These are phyloP conservation scores for Fusarium multiceps DNA, from an alignment of 2,329 filamentous ascomycete species.

Conservation along the genomic window DNA sequence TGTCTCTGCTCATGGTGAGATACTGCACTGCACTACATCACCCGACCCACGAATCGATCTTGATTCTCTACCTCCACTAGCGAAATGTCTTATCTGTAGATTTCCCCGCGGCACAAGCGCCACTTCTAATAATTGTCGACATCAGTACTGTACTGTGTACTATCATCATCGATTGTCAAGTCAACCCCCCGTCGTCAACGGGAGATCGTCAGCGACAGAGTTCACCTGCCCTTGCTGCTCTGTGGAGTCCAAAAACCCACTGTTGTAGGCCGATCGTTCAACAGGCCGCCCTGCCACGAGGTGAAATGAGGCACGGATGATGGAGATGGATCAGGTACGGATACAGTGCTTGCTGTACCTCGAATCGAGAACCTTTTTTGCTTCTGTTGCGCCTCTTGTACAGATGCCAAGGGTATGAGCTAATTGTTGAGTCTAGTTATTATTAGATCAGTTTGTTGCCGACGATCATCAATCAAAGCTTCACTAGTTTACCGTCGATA, in stretches of 20 bases:
- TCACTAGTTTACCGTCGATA: background rate
- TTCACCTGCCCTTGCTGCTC: background rate
- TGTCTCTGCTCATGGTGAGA: background rate
- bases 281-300: background rate
- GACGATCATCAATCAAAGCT: background rate
- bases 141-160: background rate
- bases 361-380: background rate
- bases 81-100: background rate
- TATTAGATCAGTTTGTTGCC: background rate
- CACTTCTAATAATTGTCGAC: background rate
- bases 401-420: background rate
- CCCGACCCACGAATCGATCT: slow-evolving; percentile 23
- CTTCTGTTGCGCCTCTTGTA: background rate
- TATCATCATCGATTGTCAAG: background rate
- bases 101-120: slow-evolving; percentile 2
- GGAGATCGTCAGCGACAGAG: background rate
- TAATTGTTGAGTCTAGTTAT: background rate
- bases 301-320: background rate
- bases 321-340: background rate
- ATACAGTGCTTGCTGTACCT: background rate
- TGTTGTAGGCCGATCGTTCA: background rate
- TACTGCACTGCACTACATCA: slow-evolving; percentile 1
- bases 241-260: background rate
- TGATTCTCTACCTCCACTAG: slow-evolving; percentile 27
- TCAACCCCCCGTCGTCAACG: background rate